Percentiles rank a stretch among this genome's conserved stretches.
These are phyloP conservation scores for Monilinia aucupariae DNA, from an alignment of 2,329 filamentous ascomycete genomes.

Conservation along the genomic window DNA sequence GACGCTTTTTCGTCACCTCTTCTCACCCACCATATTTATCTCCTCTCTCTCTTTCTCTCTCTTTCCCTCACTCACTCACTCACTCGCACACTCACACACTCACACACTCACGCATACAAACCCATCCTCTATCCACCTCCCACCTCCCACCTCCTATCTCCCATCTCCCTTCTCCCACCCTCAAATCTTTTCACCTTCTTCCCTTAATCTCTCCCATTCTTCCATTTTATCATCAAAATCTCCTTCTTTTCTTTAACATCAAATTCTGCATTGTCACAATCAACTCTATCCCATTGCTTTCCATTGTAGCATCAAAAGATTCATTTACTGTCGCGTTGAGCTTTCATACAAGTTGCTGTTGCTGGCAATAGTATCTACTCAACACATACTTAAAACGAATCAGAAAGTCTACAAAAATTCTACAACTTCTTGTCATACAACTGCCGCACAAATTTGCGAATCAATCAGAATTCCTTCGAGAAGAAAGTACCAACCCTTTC, in stretches of 20 bases:
- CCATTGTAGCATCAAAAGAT: slow-evolving; percentile 3
- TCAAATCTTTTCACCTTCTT: background rate
- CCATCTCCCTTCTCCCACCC: background rate
- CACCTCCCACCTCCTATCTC: background rate
- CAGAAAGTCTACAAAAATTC: background rate
- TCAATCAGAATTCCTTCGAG: background rate
- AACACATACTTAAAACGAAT: background rate
- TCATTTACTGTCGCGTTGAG: background rate
- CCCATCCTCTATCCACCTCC: background rate
- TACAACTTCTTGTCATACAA: background rate
- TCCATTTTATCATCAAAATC: background rate
- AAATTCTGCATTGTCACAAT: background rate
- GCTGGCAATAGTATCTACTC: background rate
- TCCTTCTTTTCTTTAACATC: background rate
- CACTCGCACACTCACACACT: too few relatives aligned
- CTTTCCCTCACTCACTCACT: too few relatives aligned
- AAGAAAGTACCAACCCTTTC: background rate
- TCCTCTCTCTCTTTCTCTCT: background rate
- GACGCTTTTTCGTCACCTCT: background rate
- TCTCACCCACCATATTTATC: background rate
- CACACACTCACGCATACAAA: background rate
- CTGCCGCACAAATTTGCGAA: background rate
- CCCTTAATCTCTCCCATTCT: background rate
- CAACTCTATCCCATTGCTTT: slow-evolving; percentile 5
- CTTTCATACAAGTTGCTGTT: slow-evolving; percentile 2